These are phyloP conservation scores for Cyclotella sp. DNA, from an alignment of 108 stramenopile genomes.

Conservation along the genomic window DNA sequence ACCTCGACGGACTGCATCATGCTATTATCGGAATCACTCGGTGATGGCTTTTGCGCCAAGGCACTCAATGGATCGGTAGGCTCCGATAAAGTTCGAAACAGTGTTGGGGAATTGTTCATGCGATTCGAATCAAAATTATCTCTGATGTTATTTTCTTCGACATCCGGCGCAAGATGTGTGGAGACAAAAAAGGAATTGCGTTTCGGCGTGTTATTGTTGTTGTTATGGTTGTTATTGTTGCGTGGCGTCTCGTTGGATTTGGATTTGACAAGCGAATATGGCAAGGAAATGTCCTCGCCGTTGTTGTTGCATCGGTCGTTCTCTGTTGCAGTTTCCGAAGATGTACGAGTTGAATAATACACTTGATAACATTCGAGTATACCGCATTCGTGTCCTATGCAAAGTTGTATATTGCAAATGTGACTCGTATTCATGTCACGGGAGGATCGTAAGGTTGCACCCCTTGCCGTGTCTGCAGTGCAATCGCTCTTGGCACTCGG, in stretches of 20 bases:
- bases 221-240: not conserved
- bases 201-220: slow-evolving; percentile 3
- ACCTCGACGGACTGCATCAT: not conserved
- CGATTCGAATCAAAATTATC: not conserved
- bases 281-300: not conserved
- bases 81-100: slow-evolving; percentile 40
- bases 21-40: not conserved
- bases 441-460: not conserved
- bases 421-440: not conserved
- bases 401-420: slow-evolving; percentile 15
- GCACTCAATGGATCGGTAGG: slow-evolving; percentile 9
- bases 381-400: slow-evolving; percentile 45
- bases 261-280: slow-evolving; percentile 1
- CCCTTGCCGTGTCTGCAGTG: too few species aligned
- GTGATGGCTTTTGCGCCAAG: not conserved
- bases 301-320: not conserved
- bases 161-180: not conserved
- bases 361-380: slow-evolving; percentile 33
- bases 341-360: slow-evolving; percentile 6
- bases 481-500: not conserved
- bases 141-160: not conserved
- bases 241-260: slow-evolving; percentile 12
- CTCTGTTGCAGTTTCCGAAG: not conserved
- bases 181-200: not conserved
- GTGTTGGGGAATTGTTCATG: not conserved